Base-by-base conservation (phyloP, 768 basidiomycete genomes). In the Boletus bicolor region DNA sequence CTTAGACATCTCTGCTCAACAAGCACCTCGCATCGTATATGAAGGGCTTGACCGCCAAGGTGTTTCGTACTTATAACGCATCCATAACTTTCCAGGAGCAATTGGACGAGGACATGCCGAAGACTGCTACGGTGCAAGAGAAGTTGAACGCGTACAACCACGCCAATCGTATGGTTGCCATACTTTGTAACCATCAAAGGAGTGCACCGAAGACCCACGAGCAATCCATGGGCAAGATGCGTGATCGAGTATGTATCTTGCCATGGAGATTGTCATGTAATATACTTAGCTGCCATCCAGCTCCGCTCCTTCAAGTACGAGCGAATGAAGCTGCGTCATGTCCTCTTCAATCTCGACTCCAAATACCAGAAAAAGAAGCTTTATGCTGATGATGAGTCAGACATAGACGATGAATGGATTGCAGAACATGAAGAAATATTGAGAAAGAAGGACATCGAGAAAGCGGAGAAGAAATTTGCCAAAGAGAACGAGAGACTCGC, bases 51-150 rank as follows among this genome's bases (percentile, higher is more conserved):
- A 96, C 97, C 0, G 97, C 97, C 55, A 99, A 99, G 72, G 97
- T 99, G 28, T 99, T 99, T 80, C 96, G 97, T 93, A 99, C 97
- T 49, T 99, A 91, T 77, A 99, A 99, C 67, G 97, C 97, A 24
- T 98, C 97, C 26, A 86, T 84, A 68, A 97, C 96, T 2, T 97
- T 98, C 78, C 93, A 98, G 69, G 79, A 89, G 44, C 85, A 96
- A 59, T 77, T 98, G 57, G 91, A 95, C 63, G 80, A 85, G 58
- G 82, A 83, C 51, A 87, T 81, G 8, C 85, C 83, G 3, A 76
- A 79, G 61, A 76, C 84, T 62, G 86, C 83, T 1, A 86, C 89
- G 3, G 77, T 92, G n/a, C 91, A 94, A 64, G 96, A 99, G 77
- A 98, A 97, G 76, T 79, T 98, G 46, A 93, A 96, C 53, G 91